Percentiles rank a stretch among this genome's conserved stretches.
These are phyloP conservation scores for Violaceomyces palustris DNA, from an alignment of 1,284 basidiomycete species.

Conservation along the genomic window DNA sequence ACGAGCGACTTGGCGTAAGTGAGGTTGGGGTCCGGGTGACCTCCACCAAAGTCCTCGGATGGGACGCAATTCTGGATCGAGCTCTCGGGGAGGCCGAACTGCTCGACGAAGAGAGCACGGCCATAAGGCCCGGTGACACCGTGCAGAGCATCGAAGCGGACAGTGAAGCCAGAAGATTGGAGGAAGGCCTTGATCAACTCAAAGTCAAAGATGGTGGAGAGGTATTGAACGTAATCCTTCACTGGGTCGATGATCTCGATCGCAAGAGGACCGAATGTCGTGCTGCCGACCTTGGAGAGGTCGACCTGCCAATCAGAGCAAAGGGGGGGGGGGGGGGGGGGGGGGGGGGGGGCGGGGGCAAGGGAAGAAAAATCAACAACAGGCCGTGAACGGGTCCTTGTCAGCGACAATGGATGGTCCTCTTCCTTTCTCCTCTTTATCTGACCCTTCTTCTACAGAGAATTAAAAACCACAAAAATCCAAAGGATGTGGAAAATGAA, in stretches of 20 bases:
- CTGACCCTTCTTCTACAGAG: too few species aligned
- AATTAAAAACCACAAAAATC: too few species aligned
- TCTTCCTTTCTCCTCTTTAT: too few species aligned
- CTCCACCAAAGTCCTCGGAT: slow-evolving; percentile 89
- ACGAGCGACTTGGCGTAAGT: slow-evolving; percentile 95
- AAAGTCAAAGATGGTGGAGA: slow-evolving; percentile 92
- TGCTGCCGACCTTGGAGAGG: slow-evolving; percentile 75
- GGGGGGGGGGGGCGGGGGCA: too few species aligned
- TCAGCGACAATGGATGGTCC: too few species aligned
- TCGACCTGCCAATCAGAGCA: too few species aligned
- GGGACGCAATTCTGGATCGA: slow-evolving; percentile 89
- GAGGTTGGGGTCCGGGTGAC: slow-evolving; percentile 96
- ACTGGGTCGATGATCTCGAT: slow-evolving; percentile 94
- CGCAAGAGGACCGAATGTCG: slow-evolving; percentile 67
- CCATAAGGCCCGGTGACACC: slow-evolving; percentile 98
- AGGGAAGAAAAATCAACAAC: too few species aligned
- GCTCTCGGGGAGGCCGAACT: slow-evolving; percentile 71
- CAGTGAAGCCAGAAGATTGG: slow-evolving; percentile 63
- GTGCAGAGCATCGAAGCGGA: slow-evolving; percentile 92
- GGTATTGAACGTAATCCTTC: slow-evolving; percentile 75
- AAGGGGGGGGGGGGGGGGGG: too few species aligned
- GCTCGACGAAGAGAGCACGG: slow-evolving; percentile 75
- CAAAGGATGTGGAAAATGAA: too few species aligned
- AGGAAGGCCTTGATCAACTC: slow-evolving; percentile 85
- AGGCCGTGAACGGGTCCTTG: too few species aligned